These are phyloP conservation scores for Ceratobasidium sp. DNA, from an alignment of 1,284 basidiomycete species.

Conservation along the genomic window DNA sequence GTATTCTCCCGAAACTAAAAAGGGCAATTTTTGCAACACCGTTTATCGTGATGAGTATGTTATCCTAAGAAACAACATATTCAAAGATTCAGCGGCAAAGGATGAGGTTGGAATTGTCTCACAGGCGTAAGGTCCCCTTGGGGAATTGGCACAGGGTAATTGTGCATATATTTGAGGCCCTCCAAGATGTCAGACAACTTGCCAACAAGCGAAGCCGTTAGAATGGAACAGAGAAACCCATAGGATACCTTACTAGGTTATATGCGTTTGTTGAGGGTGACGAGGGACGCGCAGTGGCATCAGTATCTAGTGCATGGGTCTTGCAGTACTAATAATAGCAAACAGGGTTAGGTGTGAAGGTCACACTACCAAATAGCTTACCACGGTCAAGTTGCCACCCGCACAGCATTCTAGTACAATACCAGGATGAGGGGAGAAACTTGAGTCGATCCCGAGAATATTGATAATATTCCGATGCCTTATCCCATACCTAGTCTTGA, in stretches of 20 bases:
- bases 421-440: slow-evolving; percentile 14
- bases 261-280: slow-evolving; percentile 26
- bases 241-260: slow-evolving; percentile 11
- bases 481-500: not conserved
- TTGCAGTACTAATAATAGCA: not conserved
- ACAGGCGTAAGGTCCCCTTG: slow-evolving; percentile 37
- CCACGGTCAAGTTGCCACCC: not conserved
- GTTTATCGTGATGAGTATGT: not conserved
- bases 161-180: slow-evolving; percentile 31
- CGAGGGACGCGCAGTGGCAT: not conserved
- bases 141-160: slow-evolving; percentile 27
- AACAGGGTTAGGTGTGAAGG: not conserved
- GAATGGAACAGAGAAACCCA: not conserved
- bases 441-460: slow-evolving; percentile 13
- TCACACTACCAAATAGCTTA: not conserved
- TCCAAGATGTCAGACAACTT: slow-evolving; percentile 34
- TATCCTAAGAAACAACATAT: slow-evolving; percentile 2
- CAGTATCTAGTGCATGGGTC: not conserved
- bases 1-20: slow-evolving; percentile 32
- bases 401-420: slow-evolving; percentile 27
- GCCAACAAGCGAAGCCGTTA: not conserved
- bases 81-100: not conserved
- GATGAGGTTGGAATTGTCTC: not conserved
- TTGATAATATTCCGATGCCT: slow-evolving; percentile 29
- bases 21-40: slow-evolving; percentile 26